Evolutionary conservation across 106 monocot genomes (phyloP), one percentile per base, ranked within the genome.

Genomic region (Allium sativum): DNA sequence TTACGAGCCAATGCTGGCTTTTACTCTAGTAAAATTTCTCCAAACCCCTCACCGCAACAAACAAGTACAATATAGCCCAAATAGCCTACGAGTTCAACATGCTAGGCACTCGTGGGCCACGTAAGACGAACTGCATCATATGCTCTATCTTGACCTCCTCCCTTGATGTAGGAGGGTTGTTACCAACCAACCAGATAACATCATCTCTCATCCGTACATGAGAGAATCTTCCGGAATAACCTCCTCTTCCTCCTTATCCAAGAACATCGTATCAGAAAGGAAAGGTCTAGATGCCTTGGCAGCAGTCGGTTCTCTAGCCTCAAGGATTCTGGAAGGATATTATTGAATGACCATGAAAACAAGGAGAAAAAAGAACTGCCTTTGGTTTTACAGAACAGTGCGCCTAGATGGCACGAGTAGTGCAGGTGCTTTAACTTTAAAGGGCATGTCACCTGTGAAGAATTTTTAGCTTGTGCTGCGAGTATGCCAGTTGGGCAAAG

Each of bases 21-120:
- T 58, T 77, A 85, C 71, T 85, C 80, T n/a, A 85, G 74, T 68
- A 82, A 82, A 54, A 79, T 85, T 8, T 77, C 84, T 15, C 84
- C 84, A 0, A 80, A 63, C 65, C 72, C 18, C 68, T 80, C 13
- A 18, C 31, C 31, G 5, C 31, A 0, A 31, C 73, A 0, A 79
- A 80, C 44, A 80, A 58, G 55, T 80, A 74, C 68, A 74, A 64
- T 55, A 77, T 77, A 40, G 77, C 80, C 10, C 80, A 85, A 54
- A 73, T 85, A 18, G 57, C 67, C 9, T 85, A 85, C 22, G 84
- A 85, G 74, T 70, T 85, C 19, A 85, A 77, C 40, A 80, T 85
- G 2, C 84, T 80, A 1, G 84, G 84, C 40, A 80, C 76, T 5
- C 71, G 80, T 0, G 77, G 80, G 18, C 84, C 84, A 3, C 73